Conservation (phyloP, 2,329 filamentous ascomycete genomes). For the Pleomassaria siparia region DNA sequence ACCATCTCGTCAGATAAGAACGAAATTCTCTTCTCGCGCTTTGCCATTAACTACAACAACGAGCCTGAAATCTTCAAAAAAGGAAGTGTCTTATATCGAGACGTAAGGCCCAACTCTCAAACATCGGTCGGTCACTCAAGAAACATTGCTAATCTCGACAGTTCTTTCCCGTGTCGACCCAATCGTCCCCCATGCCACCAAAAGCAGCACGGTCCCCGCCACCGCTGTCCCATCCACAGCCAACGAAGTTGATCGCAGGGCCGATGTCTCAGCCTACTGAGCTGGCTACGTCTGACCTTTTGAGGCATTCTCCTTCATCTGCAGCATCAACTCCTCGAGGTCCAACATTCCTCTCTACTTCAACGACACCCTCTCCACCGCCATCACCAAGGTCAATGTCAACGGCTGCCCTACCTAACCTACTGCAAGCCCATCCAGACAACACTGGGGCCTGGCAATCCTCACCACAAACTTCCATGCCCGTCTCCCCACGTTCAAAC, state of each 20-base stretch:
- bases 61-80: constrained; percentile 92
- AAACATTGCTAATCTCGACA: constrained; percentile 8
- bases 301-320: constrained; percentile 19
- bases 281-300: constrained; percentile 13
- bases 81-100: constrained; percentile 84
- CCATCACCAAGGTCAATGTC: constrained; percentile 28
- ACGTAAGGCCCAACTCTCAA: constrained; percentile 54
- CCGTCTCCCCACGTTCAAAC: constrained; percentile 27
- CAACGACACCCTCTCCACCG: constrained; percentile 38
- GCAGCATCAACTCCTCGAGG: constrained; percentile 20
- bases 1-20: constrained; percentile 88
- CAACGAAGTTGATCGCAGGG: constrained; percentile 11
- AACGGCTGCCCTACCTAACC: constrained; percentile 26
- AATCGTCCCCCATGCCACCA: constrained; percentile 15
- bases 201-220: constrained; percentile 10
- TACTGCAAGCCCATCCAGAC: constrained; percentile 24
- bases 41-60: constrained; percentile 96
- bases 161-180: constrained; percentile 29
- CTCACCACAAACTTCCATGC: constrained; percentile 23
- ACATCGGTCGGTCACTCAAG: neutral
- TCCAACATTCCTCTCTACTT: constrained; percentile 37
- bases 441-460: constrained; percentile 6
- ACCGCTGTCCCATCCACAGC: constrained; percentile 22
- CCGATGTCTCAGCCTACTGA: constrained; percentile 25
- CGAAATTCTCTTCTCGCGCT: constrained; percentile 87